Base-by-base conservation (phyloP, 2,329 filamentous ascomycete genomes). In the Samsoniella hepiali region DNA sequence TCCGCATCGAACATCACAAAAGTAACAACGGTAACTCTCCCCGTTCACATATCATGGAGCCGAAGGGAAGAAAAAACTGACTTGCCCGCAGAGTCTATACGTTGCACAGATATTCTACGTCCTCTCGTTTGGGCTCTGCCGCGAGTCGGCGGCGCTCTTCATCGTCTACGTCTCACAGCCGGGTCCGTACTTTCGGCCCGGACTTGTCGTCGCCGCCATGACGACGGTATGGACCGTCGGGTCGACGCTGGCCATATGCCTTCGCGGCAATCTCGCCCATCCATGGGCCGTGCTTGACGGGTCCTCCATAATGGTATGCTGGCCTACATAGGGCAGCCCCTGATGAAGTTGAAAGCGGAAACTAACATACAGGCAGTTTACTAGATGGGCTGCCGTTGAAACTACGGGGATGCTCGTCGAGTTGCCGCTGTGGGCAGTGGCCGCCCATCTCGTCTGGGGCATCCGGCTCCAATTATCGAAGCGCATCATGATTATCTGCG, bases 401-500 rank as follows among this genome's bases (percentile, higher is more conserved):
- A 38, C 27, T 1, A 57, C 38, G 1, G 60, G 60, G 22, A 50
- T 63, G 5, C 5, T 63, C 9, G 27, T 63, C 22, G 60, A 63
- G 36, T 47, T 63, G 10, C 42, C 10, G 13, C 27, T 63, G 8
- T 63, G 60, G 60, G 54, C 11, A 9, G 27, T 44, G 5, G 49
- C 60, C 2, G 29, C 40, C 29, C 60, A 50, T 38, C 60, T 63
- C 42, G 53, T 63, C 22, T 63, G 60, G 53, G 31, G 60, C 10
- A 44, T 63, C 38, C 53, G 44, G 27, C 32, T 63, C 40, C 57
- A 60, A 17, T 3, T 42, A 8, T 60, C 29, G 11, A 60, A 34
- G 36, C 58, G 58, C 15, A 27, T 60, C 5, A 13, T 60, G 5
- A 32, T 60, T 15, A n/a, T 53, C 11, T 51, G 58, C 47, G 58